These are phyloP conservation scores for Mucor sp. DNA, from an alignment of 371 early-diverging fungal genomes.

Conservation along the genomic window DNA sequence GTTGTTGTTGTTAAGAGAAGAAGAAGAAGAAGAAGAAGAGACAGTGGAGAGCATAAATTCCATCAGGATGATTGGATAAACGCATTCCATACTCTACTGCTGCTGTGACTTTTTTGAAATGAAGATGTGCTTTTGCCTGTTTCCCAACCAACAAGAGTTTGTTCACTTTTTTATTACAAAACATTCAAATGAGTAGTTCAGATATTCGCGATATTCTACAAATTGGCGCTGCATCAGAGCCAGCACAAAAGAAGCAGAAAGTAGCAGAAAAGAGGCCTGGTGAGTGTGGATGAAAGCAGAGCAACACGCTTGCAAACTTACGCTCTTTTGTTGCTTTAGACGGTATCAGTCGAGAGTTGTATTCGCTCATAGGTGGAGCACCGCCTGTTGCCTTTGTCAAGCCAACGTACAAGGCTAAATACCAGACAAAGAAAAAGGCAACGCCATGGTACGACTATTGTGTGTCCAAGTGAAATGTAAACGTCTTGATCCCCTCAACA, in stretches of 20 bases:
- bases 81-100: no score
- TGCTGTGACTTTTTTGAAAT: not conserved
- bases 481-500: no score
- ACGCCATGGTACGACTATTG: slow-evolving; percentile 61
- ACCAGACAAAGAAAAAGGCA: slow-evolving; percentile 65
- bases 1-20: not conserved
- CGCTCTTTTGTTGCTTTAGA: slow-evolving; percentile 33
- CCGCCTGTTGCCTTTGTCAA: slow-evolving; percentile 67
- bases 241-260: slow-evolving; percentile 27
- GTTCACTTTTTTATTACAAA: not conserved
- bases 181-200: slow-evolving; percentile 48
- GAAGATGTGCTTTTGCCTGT: no score
- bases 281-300: slow-evolving; percentile 7
- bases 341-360: slow-evolving; percentile 68
- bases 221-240: slow-evolving; percentile 48
- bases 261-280: slow-evolving; percentile 57
- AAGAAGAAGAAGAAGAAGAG: not conserved
- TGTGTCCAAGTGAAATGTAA: no score
- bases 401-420: slow-evolving; percentile 73
- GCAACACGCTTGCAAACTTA: not conserved
- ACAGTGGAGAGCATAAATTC: no score
- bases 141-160: no score
- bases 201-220: slow-evolving; percentile 73
- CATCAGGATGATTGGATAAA: not conserved
- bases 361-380: slow-evolving; percentile 69